Percentiles rank a stretch among this genome's conserved stretches.
Evolutionary conservation across 345 rosid genomes (phyloP).

Genomic region (Linum lewisii): DNA sequence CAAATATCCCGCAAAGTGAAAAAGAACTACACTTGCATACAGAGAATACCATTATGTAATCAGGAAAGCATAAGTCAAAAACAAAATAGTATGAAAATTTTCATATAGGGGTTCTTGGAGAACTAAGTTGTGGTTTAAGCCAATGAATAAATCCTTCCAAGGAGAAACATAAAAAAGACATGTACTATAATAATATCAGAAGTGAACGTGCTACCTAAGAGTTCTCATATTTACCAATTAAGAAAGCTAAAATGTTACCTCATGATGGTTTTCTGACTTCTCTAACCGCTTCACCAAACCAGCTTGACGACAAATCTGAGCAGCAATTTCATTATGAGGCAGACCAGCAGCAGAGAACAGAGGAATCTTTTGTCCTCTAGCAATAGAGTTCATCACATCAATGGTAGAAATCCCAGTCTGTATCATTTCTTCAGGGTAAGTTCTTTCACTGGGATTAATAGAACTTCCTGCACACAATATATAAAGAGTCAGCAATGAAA

Average conservation of each 20-base stretch:
- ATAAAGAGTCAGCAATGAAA: neutral
- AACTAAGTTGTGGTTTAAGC: too few relatives aligned
- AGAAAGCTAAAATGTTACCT: constrained; percentile 28
- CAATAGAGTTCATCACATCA: constrained; percentile 96
- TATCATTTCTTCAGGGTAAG: constrained; percentile 97
- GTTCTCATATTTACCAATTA: constrained; percentile 3
- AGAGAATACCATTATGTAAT: too few relatives aligned
- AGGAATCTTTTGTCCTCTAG: constrained; percentile 98
- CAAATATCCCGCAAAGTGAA: too few relatives aligned
- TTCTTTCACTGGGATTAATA: constrained; percentile 96
- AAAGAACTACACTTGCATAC: too few relatives aligned
- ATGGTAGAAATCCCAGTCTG: constrained; percentile 97
- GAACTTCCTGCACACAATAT: constrained; percentile 57
- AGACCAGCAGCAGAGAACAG: constrained; percentile 99
- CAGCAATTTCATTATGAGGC: constrained; percentile 97
- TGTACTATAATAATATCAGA: neutral
- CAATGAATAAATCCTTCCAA: too few relatives aligned
- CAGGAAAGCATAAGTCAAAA: neutral
- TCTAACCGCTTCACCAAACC: constrained; percentile 94
- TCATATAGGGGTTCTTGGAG: too few relatives aligned
- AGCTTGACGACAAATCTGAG: constrained; percentile 98
- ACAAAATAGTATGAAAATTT: too few relatives aligned
- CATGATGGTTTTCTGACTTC: constrained; percentile 62
- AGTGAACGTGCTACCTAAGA: neutral
- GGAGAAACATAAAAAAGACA: too few relatives aligned